A percentile compares a stretch with the other conserved stretches of the same genome.
Evolutionary conservation across 2,329 filamentous ascomycete species (phyloP).

Genomic region (Neofusicoccum sp.): DNA sequence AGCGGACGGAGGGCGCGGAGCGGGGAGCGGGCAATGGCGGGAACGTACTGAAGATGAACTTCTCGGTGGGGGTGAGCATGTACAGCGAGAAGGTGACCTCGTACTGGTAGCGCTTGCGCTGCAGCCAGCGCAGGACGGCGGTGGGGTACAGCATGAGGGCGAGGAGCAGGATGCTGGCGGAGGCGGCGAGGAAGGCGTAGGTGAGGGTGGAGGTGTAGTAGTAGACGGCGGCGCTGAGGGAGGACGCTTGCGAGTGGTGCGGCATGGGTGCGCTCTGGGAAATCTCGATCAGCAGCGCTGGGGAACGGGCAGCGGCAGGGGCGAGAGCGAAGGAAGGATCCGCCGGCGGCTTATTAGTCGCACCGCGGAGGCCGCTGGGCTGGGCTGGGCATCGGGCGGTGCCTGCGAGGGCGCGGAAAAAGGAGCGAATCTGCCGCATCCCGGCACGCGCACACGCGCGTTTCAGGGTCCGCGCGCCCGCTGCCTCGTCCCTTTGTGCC

Average conservation of each 20-base stretch:
- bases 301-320: background rate
- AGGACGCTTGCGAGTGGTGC: constrained; percentile 4
- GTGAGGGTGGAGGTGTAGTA: constrained; percentile 34
- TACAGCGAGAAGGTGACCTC: constrained; percentile 96
- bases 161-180: constrained; percentile 37
- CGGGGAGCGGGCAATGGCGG: background rate
- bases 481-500: constrained; percentile 15
- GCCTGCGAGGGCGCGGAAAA: background rate
- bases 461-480: constrained; percentile 8
- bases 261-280: constrained; percentile 5
- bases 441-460: background rate
- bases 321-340: background rate
- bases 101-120: constrained; percentile 96
- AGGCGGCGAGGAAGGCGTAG: constrained; percentile 33
- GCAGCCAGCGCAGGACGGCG: constrained; percentile 74
- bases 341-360: constrained; percentile 3
- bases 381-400: constrained; percentile 11
- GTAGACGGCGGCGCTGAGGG: constrained; percentile 12
- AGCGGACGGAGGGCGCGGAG: background rate
- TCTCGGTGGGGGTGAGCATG: constrained; percentile 95
- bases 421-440: background rate
- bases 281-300: constrained; percentile 12
- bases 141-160: constrained; percentile 49
- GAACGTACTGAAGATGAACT: constrained; percentile 89
- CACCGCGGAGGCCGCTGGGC: constrained; percentile 13